These are phyloP conservation scores for Macrophomina phaseolina DNA, from an alignment of 2,329 filamentous ascomycete genomes.

Conservation along the genomic window DNA sequence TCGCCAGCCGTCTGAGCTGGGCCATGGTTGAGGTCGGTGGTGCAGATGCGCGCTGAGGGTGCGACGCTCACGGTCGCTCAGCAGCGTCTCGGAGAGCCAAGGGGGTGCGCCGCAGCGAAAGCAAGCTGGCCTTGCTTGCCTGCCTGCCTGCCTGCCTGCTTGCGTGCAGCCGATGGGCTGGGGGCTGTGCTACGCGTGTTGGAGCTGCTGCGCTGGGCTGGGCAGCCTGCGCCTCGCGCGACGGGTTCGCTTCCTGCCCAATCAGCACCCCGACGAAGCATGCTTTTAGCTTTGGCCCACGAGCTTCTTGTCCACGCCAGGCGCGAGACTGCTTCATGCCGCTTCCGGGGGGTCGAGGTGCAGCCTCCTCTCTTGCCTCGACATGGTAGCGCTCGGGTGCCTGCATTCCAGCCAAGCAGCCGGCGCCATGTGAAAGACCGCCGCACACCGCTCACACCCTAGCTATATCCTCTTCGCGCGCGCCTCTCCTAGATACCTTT, in stretches of 20 bases:
- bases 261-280: background rate
- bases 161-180: background rate
- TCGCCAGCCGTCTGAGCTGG: conserved; percentile 8
- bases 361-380: background rate
- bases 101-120: background rate
- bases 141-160: background rate
- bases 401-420: conserved; percentile 18
- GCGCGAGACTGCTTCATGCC: conserved; percentile 13
- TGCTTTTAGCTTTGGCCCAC: background rate
- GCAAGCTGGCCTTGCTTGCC: background rate
- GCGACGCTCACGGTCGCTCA: background rate
- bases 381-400: conserved; percentile 1
- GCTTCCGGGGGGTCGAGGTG: conserved; percentile 5
- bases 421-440: conserved; percentile 18
- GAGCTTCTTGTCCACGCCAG: conserved; percentile 11
- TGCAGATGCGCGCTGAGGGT: background rate
- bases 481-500: conserved; percentile 7
- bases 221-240: background rate
- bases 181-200: conserved; percentile 5
- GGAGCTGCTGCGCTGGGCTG: background rate
- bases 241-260: conserved; percentile 3
- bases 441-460: conserved; percentile 16
- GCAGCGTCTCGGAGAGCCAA: background rate
- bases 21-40: conserved; percentile 2
- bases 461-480: background rate